Evolutionary conservation across 2,329 filamentous ascomycete species (phyloP).

Genomic region (Monilinia fructigena): DNA sequence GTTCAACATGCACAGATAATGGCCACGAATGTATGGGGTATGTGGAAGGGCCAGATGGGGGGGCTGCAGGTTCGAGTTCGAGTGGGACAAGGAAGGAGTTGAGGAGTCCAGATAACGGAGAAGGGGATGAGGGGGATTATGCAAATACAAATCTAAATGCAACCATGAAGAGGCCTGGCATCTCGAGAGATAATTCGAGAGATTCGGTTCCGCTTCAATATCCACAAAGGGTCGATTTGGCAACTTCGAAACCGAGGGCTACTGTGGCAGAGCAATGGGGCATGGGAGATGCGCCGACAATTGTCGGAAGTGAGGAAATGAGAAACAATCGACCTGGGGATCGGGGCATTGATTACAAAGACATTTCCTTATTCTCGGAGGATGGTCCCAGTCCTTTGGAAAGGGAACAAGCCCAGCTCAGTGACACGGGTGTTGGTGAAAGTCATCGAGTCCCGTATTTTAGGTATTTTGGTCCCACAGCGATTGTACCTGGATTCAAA

Average conservation of each 20-base stretch:
- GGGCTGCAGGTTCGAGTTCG: constrained; percentile 29
- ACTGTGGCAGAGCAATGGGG: neutral
- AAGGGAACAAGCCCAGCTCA: constrained; percentile 9
- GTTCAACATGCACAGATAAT: constrained; percentile 71
- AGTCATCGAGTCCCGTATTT: constrained; percentile 79
- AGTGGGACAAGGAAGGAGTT: constrained; percentile 35
- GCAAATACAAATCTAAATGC: constrained; percentile 3
- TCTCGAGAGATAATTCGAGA: constrained; percentile 1
- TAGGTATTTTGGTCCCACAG: constrained; percentile 85
- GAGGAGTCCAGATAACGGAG: constrained; percentile 37
- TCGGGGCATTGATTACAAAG: constrained; percentile 27
- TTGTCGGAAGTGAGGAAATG: neutral
- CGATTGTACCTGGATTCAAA: constrained; percentile 88
- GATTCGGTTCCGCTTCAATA: constrained; percentile 15
- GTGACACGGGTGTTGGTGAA: constrained; percentile 41
- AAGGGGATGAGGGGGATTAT: constrained; percentile 43
- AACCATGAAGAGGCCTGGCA: neutral
- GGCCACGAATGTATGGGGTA: constrained; percentile 70
- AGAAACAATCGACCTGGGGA: neutral
- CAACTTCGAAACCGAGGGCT: neutral
- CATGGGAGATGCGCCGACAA: neutral
- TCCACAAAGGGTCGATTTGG: neutral
- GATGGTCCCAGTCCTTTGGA: constrained; percentile 39
- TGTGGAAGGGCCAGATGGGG: constrained; percentile 42
- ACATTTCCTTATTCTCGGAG: constrained; percentile 32